Evolutionary conservation across 306 rosid species (phyloP).

Genomic region (Luffa aegyptiaca): DNA sequence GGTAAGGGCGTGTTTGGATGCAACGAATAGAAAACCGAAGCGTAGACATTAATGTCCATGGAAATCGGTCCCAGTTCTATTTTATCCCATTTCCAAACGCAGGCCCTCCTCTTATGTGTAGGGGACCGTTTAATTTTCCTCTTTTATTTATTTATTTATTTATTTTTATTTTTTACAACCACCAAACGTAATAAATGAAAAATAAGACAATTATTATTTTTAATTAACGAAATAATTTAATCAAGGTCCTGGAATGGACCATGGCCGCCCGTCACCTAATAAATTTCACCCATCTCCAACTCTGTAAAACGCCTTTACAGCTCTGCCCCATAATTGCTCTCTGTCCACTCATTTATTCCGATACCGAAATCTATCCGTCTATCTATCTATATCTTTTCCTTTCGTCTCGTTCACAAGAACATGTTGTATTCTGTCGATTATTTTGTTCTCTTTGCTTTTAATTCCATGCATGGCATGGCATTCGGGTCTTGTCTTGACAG

Average conservation of each 20-base stretch:
- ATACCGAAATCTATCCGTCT: neutral
- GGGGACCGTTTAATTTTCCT: neutral
- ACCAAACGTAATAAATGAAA: neutral
- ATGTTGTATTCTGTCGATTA: no score
- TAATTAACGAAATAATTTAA: neutral
- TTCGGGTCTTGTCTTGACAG: neutral
- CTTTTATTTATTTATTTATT: no score
- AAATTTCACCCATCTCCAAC: neutral
- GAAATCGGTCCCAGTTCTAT: neutral
- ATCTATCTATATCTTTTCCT: neutral
- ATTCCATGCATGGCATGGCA: neutral
- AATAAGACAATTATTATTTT: no score
- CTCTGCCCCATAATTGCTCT: conserved; percentile 15
- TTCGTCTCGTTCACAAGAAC: neutral
- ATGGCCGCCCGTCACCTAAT: neutral
- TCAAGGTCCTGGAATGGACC: neutral
- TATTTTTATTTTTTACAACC: neutral
- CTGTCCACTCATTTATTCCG: neutral
- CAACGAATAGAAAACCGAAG: neutral
- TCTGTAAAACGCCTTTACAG: conserved; percentile 9
- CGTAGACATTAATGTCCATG: neutral
- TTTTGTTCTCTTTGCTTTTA: neutral
- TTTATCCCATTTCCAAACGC: neutral
- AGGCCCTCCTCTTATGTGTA: neutral
- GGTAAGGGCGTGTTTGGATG: neutral